Evolutionary conservation across 768 basidiomycete genomes (phyloP), one percentile per base, ranked within the genome.

Genomic region (Leucosporidium scottii): DNA sequence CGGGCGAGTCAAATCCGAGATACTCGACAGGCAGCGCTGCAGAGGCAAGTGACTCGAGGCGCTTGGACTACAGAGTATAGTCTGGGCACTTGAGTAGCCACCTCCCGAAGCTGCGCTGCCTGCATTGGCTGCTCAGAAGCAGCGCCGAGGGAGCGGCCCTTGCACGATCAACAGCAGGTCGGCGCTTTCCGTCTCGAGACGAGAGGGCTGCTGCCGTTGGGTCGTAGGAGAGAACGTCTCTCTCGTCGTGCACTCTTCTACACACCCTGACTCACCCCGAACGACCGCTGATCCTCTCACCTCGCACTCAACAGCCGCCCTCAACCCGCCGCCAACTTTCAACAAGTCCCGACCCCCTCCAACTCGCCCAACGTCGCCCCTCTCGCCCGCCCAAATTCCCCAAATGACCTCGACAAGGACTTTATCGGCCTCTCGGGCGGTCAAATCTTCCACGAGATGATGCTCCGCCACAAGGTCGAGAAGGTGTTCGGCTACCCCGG

Each of bases 371-470:
- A 47, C 31, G 62, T 63, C 39, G 31, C 69, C 21, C 64, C 70
- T 12, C 64, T 63, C 54, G 36, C 61, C 1, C 25, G 28, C 47
- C 25, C 48, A n/a, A 48, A 51, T 25, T 28, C 36, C 34, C 50
- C 50, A 36, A 72, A 75, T 36, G 72, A 69, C n/a, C 72, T 78
- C 49, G 91, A 93, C 77, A 83, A 86, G 74, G 87, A 89, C 12
- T 98, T 99, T 76, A 84, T 98, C 64, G 96, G 94, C 59, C 84
- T 93, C 78, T 91, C 91, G 27, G 94, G 94, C 18, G 94, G 94
- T 31, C 85, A 97, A 79, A 97, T 99, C 77, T 96, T 99, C 82
- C 93, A 99, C 79, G 94, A 99, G 80, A 98, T 99, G 94, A 94
- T 99, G 91, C 86, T 93, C 69, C 84, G 94, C 56, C 96, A 99